Conservation (phyloP, 2,329 filamentous ascomycete genomes). For the Neurospora sp. region DNA sequence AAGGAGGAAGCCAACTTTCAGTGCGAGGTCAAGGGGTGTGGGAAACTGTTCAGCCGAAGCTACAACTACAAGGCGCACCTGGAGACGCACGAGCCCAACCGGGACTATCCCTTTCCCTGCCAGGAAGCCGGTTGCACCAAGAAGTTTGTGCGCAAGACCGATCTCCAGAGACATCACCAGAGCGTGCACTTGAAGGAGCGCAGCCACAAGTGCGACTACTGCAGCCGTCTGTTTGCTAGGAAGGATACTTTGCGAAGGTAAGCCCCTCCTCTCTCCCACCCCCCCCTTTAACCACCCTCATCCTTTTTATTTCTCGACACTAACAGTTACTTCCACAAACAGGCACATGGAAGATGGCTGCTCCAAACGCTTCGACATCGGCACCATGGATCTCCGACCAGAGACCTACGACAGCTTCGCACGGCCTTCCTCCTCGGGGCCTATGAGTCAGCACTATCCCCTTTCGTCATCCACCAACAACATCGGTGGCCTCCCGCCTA, state of each 20-base stretch:
- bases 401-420: slow-evolving; percentile 20
- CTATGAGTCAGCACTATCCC: slow-evolving; percentile 13
- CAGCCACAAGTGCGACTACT: slow-evolving; percentile 61
- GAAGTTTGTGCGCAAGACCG: slow-evolving; percentile 74
- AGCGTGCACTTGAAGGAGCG: slow-evolving; percentile 66
- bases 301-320: background rate
- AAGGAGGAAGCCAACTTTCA: slow-evolving; percentile 61
- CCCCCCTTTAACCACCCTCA: background rate
- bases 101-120: slow-evolving; percentile 63
- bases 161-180: slow-evolving; percentile 54
- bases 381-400: slow-evolving; percentile 36
- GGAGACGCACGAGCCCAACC: slow-evolving; percentile 69
- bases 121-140: slow-evolving; percentile 54
- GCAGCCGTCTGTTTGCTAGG: slow-evolving; percentile 61
- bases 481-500: slow-evolving; percentile 19
- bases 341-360: slow-evolving; percentile 74
- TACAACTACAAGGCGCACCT: slow-evolving; percentile 85
- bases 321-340: slow-evolving; percentile 9
- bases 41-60: slow-evolving; percentile 68
- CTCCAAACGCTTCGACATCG: slow-evolving; percentile 53
- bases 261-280: slow-evolving; percentile 16
- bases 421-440: slow-evolving; percentile 11
- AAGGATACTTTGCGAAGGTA: slow-evolving; percentile 78
- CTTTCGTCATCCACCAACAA: background rate
- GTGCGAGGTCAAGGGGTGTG: slow-evolving; percentile 60